Evolutionary conservation across 2,329 filamentous ascomycete genomes (phyloP), one percentile per base, ranked within the genome.

Genomic region (Aureobasidium sp.): DNA sequence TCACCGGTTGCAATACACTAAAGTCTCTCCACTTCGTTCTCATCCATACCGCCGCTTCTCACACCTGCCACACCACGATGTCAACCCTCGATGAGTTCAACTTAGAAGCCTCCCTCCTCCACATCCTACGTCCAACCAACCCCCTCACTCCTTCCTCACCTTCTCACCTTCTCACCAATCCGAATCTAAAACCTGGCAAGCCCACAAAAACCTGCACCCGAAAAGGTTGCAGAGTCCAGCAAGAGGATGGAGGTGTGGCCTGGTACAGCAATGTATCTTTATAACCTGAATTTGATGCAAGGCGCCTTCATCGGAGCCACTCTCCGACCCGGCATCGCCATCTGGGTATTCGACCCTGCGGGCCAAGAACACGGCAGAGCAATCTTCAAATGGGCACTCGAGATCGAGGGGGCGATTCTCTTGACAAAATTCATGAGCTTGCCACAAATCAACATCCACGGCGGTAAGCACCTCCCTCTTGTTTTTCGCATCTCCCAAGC

Each of bases 171-270:
- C n/a, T n/a, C 53, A 53, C 22, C 22, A 37, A 32, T 16, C 24
- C 3, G 47, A 55, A 32, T 50, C 47, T 1, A 40, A 53, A 10
- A 50, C 54, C 32, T 55, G 54, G 54, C 34, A 35, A 12, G 32
- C 47, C 0, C 47, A 53, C 12, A 41, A 30, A 7, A 39, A 55
- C 16, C 19, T 45, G 4, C 47, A 53, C 16, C 54, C 54, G 11
- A 37, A 19, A 3, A 6, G 1, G 17, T 41, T 3, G 38, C 25
- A 3, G 19, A 10, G 2, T 52, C 32, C 16, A 37, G n/a, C 4
- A 16, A 12, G 10, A 41, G 16, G 25, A 41, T 32, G 25, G 29
- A 52, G 22, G 37, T n/a, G 14, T 27, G 27, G 19, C 37, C 37
- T 19, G 22, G 38, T 17, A 14, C 29, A 25, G 35, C 48, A 16